Evolutionary conservation across 257 asterid genomes (phyloP).

Genomic region (Ilex asprella): DNA sequence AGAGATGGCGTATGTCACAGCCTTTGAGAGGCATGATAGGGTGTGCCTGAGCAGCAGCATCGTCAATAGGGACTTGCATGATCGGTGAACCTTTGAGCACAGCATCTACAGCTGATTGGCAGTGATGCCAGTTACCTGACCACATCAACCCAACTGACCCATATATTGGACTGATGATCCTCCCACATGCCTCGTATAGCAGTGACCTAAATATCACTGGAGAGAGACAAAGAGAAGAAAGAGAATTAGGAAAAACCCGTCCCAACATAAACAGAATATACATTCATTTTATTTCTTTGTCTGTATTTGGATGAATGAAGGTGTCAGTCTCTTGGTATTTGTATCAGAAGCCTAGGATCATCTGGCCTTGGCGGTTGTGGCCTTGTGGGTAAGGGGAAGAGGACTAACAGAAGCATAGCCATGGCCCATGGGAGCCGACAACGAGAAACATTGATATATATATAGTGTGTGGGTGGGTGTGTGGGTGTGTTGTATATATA

Average conservation of each 20-base stretch:
- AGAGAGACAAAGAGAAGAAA: neutral
- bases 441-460: no score
- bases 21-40: constrained; percentile 56
- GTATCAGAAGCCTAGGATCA: no score
- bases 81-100: constrained; percentile 59
- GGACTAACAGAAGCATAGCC: no score
- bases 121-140: constrained; percentile 82
- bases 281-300: no score
- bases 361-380: no score
- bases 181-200: constrained; percentile 79
- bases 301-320: no score
- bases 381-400: no score
- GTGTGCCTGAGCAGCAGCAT: constrained; percentile 28
- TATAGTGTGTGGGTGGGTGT: no score
- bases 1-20: constrained; percentile 56
- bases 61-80: constrained; percentile 36
- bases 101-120: constrained; percentile 73
- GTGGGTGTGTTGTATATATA: no score
- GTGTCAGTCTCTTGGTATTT: no score
- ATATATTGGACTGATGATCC: constrained; percentile 72
- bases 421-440: no score
- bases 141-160: constrained; percentile 79
- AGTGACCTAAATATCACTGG: constrained; percentile 71
- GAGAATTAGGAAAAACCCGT: neutral
- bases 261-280: no score